Conservation (phyloP, 768 basidiomycete species). For the Amanita muscaria region DNA sequence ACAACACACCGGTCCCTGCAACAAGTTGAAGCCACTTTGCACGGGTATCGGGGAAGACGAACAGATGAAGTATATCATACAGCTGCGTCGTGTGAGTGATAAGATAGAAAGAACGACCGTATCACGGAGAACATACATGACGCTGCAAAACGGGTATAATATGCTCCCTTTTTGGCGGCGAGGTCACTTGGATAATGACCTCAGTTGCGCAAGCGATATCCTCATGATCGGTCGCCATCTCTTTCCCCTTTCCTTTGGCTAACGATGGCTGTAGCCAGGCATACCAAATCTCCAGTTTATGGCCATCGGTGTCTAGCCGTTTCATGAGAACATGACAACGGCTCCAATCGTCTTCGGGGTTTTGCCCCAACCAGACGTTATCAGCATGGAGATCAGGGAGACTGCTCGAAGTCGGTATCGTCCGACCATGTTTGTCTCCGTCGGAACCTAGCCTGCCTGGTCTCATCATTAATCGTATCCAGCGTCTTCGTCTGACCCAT, state of each 20-base stretch:
- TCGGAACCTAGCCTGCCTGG: conserved; percentile 32
- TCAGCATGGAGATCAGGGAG: conserved; percentile 16
- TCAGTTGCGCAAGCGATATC: neutral
- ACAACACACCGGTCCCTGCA: conserved; percentile 33
- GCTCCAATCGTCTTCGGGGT: conserved; percentile 48
- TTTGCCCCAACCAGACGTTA: conserved; percentile 48
- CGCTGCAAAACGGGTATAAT: conserved; percentile 43
- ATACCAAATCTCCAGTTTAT: conserved; percentile 69
- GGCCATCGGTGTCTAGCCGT: conserved; percentile 53
- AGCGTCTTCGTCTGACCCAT: conserved; percentile 72
- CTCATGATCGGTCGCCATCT: conserved; percentile 13
- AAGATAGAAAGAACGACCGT: neutral
- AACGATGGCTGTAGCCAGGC: conserved; percentile 47
- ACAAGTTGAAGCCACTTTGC: conserved; percentile 55
- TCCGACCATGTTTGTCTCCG: conserved; percentile 6
- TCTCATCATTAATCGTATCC: conserved; percentile 79
- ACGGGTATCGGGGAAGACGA: conserved; percentile 72
- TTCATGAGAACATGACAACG: conserved; percentile 46
- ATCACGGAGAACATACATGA: conserved; percentile 42
- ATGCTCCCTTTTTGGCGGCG: conserved; percentile 26
- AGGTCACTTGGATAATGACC: neutral
- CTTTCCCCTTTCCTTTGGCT: conserved; percentile 26
- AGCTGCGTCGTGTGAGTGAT: conserved; percentile 30
- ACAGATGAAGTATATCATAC: conserved; percentile 43
- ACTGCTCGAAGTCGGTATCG: conserved; percentile 10